Percentiles rank a stretch among this genome's conserved stretches.
These are phyloP conservation scores for Fusarium verrucosum DNA, from an alignment of 2,329 filamentous ascomycete genomes.

Conservation along the genomic window DNA sequence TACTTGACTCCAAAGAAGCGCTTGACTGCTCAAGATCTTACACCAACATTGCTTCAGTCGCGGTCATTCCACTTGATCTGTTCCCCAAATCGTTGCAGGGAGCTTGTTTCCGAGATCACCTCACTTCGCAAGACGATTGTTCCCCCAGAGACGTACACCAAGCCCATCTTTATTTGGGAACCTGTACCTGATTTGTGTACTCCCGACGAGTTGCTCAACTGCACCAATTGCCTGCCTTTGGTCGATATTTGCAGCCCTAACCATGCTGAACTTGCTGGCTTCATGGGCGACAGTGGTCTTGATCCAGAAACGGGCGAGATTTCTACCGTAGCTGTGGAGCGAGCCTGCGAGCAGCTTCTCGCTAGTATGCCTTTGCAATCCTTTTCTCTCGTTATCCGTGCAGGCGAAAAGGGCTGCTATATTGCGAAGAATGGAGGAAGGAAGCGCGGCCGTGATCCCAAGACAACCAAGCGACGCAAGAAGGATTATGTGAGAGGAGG, in stretches of 20 bases:
- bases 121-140: constrained; percentile 59
- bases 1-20: constrained; percentile 89
- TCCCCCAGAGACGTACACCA: constrained; percentile 52
- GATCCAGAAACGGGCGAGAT: constrained; percentile 65
- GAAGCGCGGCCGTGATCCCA: constrained; percentile 50
- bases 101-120: constrained; percentile 77
- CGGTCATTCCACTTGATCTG: constrained; percentile 90
- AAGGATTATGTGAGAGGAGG: constrained; percentile 61
- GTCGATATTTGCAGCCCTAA: constrained; percentile 80
- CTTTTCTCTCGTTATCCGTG: constrained; percentile 74
- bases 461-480: constrained; percentile 50
- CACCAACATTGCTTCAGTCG: constrained; percentile 71
- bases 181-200: constrained; percentile 90
- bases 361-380: constrained; percentile 71
- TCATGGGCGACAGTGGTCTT: constrained; percentile 73
- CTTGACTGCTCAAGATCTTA: constrained; percentile 77
- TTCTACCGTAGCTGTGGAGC: constrained; percentile 62
- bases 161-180: constrained; percentile 90
- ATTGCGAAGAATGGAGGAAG: constrained; percentile 67
- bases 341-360: constrained; percentile 69
- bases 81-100: constrained; percentile 77
- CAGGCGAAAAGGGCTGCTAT: constrained; percentile 77
- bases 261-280: constrained; percentile 84
- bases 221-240: constrained; percentile 68
- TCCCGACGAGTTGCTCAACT: constrained; percentile 71